phyloP scores from a whole-genome alignment of 495 filamentous ascomycete species.

The Aspergillus leporis region DNA sequence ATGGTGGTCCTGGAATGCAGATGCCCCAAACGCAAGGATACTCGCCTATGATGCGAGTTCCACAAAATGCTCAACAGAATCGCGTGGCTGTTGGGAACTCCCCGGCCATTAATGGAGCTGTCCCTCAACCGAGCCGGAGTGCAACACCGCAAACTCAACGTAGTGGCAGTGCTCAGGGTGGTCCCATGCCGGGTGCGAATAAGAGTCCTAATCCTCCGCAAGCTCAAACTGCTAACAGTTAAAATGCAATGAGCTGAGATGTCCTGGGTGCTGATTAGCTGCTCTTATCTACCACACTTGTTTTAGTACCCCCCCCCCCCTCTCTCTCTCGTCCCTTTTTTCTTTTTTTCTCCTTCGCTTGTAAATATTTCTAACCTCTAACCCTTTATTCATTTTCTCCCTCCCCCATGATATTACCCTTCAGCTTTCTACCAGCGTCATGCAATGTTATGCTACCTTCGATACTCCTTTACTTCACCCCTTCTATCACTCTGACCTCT shows the following conservation, averaged over 20 bases:
- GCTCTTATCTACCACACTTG: constrained; percentile 9
- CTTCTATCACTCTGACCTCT: background rate
- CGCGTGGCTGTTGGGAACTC: constrained; percentile 41
- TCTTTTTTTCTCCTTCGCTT: constrained; percentile 27
- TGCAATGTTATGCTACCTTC: constrained; percentile 20
- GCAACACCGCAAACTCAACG: constrained; percentile 53
- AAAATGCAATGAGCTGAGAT: constrained; percentile 11
- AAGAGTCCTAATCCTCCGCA: constrained; percentile 48
- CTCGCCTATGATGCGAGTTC: constrained; percentile 70
- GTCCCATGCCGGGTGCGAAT: constrained; percentile 36
- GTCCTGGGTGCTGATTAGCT: background rate
- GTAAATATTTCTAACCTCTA: constrained; percentile 39
- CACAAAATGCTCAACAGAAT: constrained; percentile 55
- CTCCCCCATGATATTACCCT: constrained; percentile 1
- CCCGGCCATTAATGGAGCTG: constrained; percentile 42
- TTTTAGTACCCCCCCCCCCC: no score
- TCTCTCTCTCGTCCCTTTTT: no score
- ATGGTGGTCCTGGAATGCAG: constrained; percentile 42
- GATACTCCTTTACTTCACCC: constrained; percentile 11
- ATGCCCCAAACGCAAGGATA: constrained; percentile 63
- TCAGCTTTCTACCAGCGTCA: constrained; percentile 15
- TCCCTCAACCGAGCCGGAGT: constrained; percentile 45
- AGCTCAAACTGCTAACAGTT: constrained; percentile 44
- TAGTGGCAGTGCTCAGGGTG: constrained; percentile 45
- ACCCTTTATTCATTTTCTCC: constrained; percentile 5